Percentiles rank a stretch among this genome's conserved stretches.
These are phyloP conservation scores for Claviceps monticola DNA, from an alignment of 2,329 filamentous ascomycete genomes.

Conservation along the genomic window DNA sequence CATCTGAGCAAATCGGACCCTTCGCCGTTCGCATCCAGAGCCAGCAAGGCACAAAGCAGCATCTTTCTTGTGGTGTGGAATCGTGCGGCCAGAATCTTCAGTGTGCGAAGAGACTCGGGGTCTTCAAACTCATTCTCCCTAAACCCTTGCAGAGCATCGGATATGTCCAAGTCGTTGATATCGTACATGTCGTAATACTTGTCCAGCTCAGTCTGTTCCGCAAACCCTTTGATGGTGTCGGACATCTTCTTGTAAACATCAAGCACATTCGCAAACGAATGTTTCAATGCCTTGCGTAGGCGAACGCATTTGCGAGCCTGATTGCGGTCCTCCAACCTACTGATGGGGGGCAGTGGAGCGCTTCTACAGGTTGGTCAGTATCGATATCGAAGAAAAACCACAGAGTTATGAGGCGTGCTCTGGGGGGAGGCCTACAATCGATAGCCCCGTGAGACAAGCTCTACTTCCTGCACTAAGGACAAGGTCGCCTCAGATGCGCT, in stretches of 20 bases:
- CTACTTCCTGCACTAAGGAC: constrained; percentile 83
- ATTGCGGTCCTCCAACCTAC: constrained; percentile 70
- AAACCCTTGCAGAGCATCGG: constrained; percentile 53
- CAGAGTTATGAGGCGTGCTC: background rate
- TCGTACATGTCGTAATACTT: constrained; percentile 89
- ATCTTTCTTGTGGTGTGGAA: constrained; percentile 72
- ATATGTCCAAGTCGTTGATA: constrained; percentile 58
- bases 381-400: background rate
- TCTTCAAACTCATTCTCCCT: constrained; percentile 61
- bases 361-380: constrained; percentile 39
- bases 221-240: constrained; percentile 53
- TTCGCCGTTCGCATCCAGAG: constrained; percentile 70
- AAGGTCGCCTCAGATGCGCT: constrained; percentile 61
- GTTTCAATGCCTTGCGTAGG: constrained; percentile 61
- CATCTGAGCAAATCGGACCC: constrained; percentile 65
- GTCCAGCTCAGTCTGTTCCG: constrained; percentile 70
- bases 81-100: constrained; percentile 71
- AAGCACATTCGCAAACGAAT: constrained; percentile 55
- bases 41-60: constrained; percentile 76
- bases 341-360: constrained; percentile 81
- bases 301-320: constrained; percentile 68
- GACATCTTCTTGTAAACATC: constrained; percentile 59
- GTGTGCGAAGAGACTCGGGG: constrained; percentile 57
- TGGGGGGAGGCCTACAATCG: constrained; percentile 47
- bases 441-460: constrained; percentile 83